A percentile compares a stretch with the other conserved stretches of the same genome.
Conservation (phyloP, 768 basidiomycete genomes). For the Serpula lacrymans region DNA sequence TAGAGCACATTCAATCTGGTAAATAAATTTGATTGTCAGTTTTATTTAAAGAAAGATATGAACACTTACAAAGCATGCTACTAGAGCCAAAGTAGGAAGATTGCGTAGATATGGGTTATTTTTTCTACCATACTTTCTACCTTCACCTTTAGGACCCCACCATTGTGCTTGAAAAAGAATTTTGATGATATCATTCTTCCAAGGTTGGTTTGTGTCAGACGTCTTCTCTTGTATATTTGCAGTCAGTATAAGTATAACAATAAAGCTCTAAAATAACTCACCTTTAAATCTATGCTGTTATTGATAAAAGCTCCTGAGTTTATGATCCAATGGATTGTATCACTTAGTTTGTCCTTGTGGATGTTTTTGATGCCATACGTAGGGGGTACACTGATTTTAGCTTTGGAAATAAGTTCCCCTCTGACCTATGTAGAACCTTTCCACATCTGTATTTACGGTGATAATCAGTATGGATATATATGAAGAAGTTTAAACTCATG, state of each 20-base stretch:
- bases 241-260: no score
- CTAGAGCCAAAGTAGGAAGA: not conserved
- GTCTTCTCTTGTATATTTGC: no score
- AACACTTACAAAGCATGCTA: not conserved
- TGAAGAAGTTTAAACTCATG: not conserved
- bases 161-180: no score
- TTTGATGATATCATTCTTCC: no score
- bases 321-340: no score
- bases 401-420: not conserved
- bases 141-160: constrained; percentile 1
- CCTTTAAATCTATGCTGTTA: no score
- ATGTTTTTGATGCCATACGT: not conserved
- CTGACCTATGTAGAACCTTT: not conserved
- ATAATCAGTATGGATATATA: not conserved
- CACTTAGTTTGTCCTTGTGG: not conserved
- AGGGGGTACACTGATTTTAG: not conserved
- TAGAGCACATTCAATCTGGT: no score
- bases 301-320: no score
- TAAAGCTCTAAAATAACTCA: no score
- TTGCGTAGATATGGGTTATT: constrained; percentile 2
- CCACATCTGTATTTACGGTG: not conserved
- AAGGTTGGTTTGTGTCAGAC: no score
- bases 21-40: no score
- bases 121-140: not conserved
- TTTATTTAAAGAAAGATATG: no score